These are phyloP conservation scores for Alternaria conjuncta DNA, from an alignment of 2,329 filamentous ascomycete species.

Conservation along the genomic window DNA sequence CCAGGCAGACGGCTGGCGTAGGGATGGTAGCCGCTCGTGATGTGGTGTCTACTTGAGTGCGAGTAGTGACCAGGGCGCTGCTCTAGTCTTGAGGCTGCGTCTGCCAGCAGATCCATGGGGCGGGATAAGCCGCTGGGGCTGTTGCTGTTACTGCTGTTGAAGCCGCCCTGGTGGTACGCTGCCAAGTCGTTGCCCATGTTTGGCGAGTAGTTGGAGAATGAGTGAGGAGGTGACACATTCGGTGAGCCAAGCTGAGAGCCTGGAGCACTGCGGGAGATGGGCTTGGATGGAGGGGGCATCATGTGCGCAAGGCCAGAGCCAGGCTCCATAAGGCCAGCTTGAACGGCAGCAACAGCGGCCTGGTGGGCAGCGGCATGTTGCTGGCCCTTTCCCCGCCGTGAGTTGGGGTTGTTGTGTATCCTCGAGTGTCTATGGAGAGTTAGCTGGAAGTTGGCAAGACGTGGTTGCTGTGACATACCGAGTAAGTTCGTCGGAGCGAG, in stretches of 20 bases:
- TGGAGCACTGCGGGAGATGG: conserved; percentile 86
- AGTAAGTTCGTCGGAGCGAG: conserved; percentile 93
- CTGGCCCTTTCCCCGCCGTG: conserved; percentile 87
- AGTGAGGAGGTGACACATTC: conserved; percentile 93
- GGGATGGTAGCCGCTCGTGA: conserved; percentile 53
- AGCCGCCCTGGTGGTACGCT: conserved; percentile 56
- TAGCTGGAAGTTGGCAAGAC: conserved; percentile 5
- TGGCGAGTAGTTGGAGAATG: conserved; percentile 69
- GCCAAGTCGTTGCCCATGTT: conserved; percentile 65
- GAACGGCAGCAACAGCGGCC: conserved; percentile 60
- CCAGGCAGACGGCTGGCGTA: conserved; percentile 67
- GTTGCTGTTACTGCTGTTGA: conserved; percentile 39
- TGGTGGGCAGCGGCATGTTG: conserved; percentile 64
- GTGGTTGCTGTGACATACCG: conserved; percentile 18
- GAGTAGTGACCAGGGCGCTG: conserved; percentile 60
- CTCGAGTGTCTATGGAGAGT: conserved; percentile 75
- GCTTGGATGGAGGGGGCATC: conserved; percentile 78
- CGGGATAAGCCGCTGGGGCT: conserved; percentile 58
- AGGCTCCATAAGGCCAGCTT: conserved; percentile 59
- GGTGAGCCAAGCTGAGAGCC: conserved; percentile 87
- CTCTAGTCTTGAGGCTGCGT: conserved; percentile 71
- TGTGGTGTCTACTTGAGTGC: conserved; percentile 48
- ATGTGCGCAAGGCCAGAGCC: conserved; percentile 61
- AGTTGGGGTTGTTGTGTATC: conserved; percentile 99
- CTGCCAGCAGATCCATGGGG: conserved; percentile 73